Conservation (phyloP, 331 rosid genomes). For the Dryas integrifolia region DNA sequence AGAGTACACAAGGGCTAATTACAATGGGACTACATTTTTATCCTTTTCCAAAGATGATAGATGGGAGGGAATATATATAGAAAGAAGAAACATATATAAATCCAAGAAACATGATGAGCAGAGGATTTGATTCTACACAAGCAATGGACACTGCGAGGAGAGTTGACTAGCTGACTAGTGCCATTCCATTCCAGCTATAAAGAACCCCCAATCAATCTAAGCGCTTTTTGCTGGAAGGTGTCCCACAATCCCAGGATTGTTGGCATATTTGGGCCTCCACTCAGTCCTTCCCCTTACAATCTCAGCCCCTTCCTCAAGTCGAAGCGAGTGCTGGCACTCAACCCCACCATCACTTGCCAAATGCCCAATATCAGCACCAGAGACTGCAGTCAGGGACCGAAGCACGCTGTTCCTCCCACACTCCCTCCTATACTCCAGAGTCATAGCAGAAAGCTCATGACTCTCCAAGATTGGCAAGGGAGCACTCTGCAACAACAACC, state of each 20-base stretch:
- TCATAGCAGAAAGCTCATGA: conserved; percentile 67
- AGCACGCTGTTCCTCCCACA: conserved; percentile 91
- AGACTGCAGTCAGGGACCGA: conserved; percentile 62
- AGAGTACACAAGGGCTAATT: conserved; percentile 47
- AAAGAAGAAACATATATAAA: conserved; percentile 30
- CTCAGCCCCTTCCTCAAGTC: conserved; percentile 76
- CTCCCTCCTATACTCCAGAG: conserved; percentile 94
- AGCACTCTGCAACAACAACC: conserved; percentile 65
- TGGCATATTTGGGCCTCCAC: conserved; percentile 74
- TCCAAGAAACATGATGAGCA: conserved; percentile 52
- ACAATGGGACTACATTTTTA: conserved; percentile 50
- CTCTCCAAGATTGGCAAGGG: conserved; percentile 84
- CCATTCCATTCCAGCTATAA: conserved; percentile 28
- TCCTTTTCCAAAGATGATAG: conserved; percentile 35
- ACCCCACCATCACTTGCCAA: conserved; percentile 41
- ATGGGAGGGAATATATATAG: conserved; percentile 35
- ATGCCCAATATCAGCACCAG: conserved; percentile 43
- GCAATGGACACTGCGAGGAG: conserved; percentile 29
- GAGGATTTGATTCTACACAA: conserved; percentile 31
- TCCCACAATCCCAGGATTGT: conserved; percentile 36
- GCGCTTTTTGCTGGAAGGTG: conserved; percentile 50
- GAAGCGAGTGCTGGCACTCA: conserved; percentile 88
- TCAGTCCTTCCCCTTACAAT: conserved; percentile 85
- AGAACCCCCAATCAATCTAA: conserved; percentile 19
- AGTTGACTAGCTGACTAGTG: not conserved